phyloP scores from a whole-genome alignment of 306 rosid species.

The Cotoneaster glaucophyllus region DNA sequence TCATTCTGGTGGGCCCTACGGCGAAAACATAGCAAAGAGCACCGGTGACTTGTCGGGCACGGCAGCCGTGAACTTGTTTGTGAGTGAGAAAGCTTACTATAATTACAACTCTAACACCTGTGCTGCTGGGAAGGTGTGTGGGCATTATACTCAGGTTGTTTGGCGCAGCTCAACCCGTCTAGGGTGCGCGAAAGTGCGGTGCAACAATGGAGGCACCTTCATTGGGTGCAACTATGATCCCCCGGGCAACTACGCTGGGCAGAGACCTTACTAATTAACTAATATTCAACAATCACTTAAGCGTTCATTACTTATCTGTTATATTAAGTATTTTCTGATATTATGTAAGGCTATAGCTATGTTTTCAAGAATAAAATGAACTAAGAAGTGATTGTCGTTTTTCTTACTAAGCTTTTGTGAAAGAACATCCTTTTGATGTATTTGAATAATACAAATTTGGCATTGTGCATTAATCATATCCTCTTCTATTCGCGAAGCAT shows the following conservation, averaged over 20 bases:
- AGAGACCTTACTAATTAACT: conserved; percentile 23
- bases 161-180: conserved; percentile 1
- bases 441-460: no score
- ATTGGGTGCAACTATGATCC: conserved; percentile 60
- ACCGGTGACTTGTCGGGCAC: conserved; percentile 8
- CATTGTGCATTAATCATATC: no score
- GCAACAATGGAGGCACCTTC: conserved; percentile 37
- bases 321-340: not conserved
- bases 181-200: conserved; percentile 11
- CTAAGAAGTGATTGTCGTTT: not conserved
- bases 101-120: conserved; percentile 35
- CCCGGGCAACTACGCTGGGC: conserved; percentile 28
- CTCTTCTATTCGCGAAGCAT: no score
- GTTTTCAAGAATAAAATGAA: not conserved
- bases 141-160: conserved; percentile 43
- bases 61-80: conserved; percentile 40
- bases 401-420: no score
- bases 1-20: conserved; percentile 21
- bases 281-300: not conserved
- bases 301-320: not conserved
- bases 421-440: no score
- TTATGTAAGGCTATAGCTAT: not conserved
- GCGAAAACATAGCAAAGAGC: conserved; percentile 31
- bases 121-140: conserved; percentile 19
- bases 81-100: conserved; percentile 24